A percentile compares a stretch with the other conserved stretches of the same genome.
phyloP scores from a whole-genome alignment of 2,329 filamentous ascomycete species.

The Fusarium caatingaense region DNA sequence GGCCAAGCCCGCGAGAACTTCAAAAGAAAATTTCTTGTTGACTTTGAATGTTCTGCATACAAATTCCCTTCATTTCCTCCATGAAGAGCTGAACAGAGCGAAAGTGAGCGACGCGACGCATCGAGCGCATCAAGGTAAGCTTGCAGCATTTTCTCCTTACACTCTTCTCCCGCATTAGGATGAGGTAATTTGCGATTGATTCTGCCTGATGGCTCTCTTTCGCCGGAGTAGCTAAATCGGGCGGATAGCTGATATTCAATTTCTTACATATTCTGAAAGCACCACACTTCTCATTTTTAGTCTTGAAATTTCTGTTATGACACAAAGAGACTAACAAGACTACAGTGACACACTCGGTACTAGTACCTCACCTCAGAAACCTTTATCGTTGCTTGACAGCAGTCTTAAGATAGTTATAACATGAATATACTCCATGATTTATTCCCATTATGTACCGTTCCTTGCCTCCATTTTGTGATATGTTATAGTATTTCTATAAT shows the following conservation, averaged over 20 bases:
- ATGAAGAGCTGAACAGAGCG: constrained; percentile 38
- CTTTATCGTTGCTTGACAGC: background rate
- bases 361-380: background rate
- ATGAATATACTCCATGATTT: background rate
- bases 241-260: constrained; percentile 84
- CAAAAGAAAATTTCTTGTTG: constrained; percentile 44
- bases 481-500: background rate
- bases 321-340: constrained; percentile 43
- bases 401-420: no score
- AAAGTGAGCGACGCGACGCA: background rate
- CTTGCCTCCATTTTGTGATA: background rate
- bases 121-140: constrained; percentile 48
- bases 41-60: background rate
- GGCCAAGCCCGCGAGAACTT: constrained; percentile 40
- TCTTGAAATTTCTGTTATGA: constrained; percentile 40
- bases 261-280: constrained; percentile 99
- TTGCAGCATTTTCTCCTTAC: background rate
- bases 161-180: constrained; percentile 64
- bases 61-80: constrained; percentile 6
- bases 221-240: constrained; percentile 90
- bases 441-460: background rate
- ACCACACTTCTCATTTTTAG: constrained; percentile 15
- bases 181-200: constrained; percentile 99
- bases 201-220: constrained; percentile 81
- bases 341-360: constrained; percentile 31